These are phyloP conservation scores for Metschnikowia sp. DNA, from an alignment of 805 yeast genomes.

Conservation along the genomic window DNA sequence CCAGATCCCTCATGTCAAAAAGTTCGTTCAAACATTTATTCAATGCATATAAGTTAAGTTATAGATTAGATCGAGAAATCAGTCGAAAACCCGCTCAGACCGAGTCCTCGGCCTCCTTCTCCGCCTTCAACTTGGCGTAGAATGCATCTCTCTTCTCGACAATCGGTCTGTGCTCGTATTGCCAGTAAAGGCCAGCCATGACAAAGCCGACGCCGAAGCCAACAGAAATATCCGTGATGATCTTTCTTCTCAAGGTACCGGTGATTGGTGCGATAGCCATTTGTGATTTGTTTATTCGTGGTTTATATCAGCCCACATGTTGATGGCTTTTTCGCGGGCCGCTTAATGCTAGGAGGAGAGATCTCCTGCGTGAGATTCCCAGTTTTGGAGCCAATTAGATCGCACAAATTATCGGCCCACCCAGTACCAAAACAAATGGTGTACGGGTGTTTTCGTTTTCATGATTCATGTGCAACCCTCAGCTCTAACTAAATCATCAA, in stretches of 20 bases:
- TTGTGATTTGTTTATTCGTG: neutral
- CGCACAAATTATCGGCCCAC: slow-evolving; percentile 7
- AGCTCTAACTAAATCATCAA: neutral
- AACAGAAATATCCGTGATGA: slow-evolving; percentile 70
- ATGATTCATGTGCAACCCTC: neutral
- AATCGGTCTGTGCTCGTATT: slow-evolving; percentile 78
- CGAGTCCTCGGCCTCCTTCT: slow-evolving; percentile 59
- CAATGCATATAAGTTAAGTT: neutral
- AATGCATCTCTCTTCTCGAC: slow-evolving; percentile 78
- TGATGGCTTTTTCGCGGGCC: neutral
- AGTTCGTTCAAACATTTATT: slow-evolving; percentile 1
- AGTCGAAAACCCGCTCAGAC: slow-evolving; percentile 11
- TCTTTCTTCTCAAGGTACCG: slow-evolving; percentile 78
- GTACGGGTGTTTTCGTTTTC: neutral
- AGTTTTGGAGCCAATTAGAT: slow-evolving; percentile 13
- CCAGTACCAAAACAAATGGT: neutral
- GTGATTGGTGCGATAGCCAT: slow-evolving; percentile 86
- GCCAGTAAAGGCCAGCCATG: slow-evolving; percentile 68
- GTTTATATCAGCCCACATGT: neutral
- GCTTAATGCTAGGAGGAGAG: too few relatives aligned
- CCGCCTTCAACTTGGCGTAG: slow-evolving; percentile 74
- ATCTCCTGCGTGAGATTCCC: neutral
- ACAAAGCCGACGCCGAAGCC: slow-evolving; percentile 63
- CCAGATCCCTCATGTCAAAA: too few relatives aligned
- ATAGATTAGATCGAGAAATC: neutral